phyloP scores from a whole-genome alignment of 306 rosid genomes.

The Arachis stenosperma region DNA sequence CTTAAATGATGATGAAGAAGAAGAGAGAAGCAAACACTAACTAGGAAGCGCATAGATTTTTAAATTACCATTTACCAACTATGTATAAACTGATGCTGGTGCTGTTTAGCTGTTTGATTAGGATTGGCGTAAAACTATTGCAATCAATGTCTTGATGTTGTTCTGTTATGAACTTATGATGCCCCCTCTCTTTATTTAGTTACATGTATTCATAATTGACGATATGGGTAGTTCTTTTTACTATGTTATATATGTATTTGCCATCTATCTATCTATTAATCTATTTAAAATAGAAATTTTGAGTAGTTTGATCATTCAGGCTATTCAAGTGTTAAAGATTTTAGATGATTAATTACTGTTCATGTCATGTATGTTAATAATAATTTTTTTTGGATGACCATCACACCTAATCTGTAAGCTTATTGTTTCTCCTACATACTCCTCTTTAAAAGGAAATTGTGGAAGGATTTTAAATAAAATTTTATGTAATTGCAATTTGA shows the following conservation, averaged over 20 bases:
- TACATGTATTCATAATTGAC: background rate
- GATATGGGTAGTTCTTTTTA: background rate
- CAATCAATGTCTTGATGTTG: conserved; percentile 28
- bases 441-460: no score
- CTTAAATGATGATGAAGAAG: conserved; percentile 28
- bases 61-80: conserved; percentile 4
- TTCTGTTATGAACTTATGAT: conserved; percentile 1
- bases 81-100: background rate
- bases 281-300: no score
- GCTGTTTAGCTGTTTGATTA: conserved; percentile 4
- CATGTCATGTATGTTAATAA: no score
- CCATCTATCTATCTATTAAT: no score
- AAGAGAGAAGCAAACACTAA: conserved; percentile 41
- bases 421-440: no score
- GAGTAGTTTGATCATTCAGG: no score
- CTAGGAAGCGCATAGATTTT: background rate
- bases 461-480: no score
- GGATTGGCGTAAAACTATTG: conserved; percentile 23
- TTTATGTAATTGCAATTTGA: no score
- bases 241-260: background rate
- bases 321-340: no score
- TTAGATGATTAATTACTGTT: no score
- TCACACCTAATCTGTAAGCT: no score
- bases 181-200: background rate
- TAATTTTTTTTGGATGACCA: no score